phyloP scores from a whole-genome alignment of 352 stramenopile species.

The Peronosclerospora sorghi region DNA sequence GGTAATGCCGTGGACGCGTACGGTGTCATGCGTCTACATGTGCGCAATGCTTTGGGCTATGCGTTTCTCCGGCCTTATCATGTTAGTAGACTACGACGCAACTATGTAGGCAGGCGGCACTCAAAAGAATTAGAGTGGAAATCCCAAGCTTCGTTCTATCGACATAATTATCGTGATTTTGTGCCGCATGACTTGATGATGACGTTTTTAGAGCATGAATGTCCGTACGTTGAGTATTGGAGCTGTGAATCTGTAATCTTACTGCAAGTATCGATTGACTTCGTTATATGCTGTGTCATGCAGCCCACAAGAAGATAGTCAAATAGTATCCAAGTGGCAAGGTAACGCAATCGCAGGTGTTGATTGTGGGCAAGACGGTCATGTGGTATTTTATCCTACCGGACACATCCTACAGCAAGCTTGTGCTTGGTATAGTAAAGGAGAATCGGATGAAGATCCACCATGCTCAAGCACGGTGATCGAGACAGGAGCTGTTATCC shows the following conservation, averaged over 20 bases:
- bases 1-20: conserved; percentile 35
- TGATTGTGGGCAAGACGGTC: conserved; percentile 15
- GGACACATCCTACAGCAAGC: conserved; percentile 56
- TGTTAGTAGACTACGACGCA: conserved; percentile 15
- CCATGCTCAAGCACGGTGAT: conserved; percentile 29
- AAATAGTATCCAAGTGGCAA: conserved; percentile 38
- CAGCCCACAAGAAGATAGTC: conserved; percentile 15
- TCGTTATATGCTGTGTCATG: background rate
- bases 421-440: conserved; percentile 35
- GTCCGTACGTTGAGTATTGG: conserved; percentile 18
- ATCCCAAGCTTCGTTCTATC: conserved; percentile 21
- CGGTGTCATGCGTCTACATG: conserved; percentile 33
- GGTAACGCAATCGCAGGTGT: conserved; percentile 51
- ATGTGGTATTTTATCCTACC: conserved; percentile 59
- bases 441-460: conserved; percentile 4
- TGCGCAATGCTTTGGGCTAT: conserved; percentile 48
- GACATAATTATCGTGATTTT: conserved; percentile 27
- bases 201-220: conserved; percentile 21
- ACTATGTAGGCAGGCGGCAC: background rate
- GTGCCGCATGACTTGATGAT: conserved; percentile 38
- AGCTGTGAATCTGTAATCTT: background rate
- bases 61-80: conserved; percentile 41
- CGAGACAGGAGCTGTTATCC: conserved; percentile 45
- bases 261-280: background rate
- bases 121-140: background rate